phyloP scores from a whole-genome alignment of 192 early-diverging fungal genomes.

The Podila epigama region DNA sequence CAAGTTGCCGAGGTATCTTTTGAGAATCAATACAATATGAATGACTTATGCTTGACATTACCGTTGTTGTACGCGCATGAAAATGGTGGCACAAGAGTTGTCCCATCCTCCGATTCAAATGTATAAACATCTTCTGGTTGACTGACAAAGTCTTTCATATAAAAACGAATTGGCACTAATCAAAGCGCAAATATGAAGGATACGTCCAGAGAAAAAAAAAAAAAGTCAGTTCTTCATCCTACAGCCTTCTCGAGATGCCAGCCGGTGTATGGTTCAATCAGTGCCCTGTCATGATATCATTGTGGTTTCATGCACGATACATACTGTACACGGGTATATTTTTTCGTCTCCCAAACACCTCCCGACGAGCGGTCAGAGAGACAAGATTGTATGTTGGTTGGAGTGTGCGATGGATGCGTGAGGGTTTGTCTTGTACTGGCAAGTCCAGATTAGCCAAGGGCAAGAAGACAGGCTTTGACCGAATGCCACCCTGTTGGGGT shows the following conservation, averaged over 20 bases:
- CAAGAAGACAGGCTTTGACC: background rate
- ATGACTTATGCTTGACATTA: background rate
- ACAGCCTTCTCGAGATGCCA: background rate
- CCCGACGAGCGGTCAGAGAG: background rate
- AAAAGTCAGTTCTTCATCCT: background rate
- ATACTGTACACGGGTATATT: constrained; percentile 33
- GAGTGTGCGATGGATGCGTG: background rate
- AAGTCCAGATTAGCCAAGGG: constrained; percentile 4
- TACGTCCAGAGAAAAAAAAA: background rate
- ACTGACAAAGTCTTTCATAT: constrained; percentile 32
- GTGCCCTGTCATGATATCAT: background rate
- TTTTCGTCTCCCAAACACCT: constrained; percentile 11
- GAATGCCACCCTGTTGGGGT: background rate
- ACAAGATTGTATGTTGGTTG: background rate
- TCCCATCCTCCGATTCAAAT: constrained; percentile 27
- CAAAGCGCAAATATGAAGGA: background rate
- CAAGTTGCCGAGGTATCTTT: background rate
- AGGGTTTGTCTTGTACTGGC: background rate
- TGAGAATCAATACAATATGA: too few species aligned
- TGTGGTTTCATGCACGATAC: too few species aligned
- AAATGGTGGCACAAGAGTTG: constrained; percentile 35
- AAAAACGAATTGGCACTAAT: constrained; percentile 20
- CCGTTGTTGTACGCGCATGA: constrained; percentile 46
- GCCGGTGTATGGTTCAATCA: background rate
- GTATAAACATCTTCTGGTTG: constrained; percentile 33